Evolutionary conservation across 345 rosid species (phyloP), one percentile per base, ranked within the genome.

Genomic region (Punica granatum): DNA sequence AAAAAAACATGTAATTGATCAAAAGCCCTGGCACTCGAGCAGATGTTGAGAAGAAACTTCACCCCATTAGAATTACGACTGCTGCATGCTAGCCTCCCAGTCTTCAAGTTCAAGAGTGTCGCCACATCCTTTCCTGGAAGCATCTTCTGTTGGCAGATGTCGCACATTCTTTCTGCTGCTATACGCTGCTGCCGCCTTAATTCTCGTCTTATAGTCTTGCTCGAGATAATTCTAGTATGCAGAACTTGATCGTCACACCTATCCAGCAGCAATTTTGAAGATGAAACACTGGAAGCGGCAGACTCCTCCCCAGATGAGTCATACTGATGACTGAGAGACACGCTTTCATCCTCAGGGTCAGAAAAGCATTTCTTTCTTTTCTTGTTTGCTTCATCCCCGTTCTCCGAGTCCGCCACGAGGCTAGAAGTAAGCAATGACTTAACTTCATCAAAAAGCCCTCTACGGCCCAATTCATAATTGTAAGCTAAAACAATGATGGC

Each of bases 61-160:
- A 89, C 96, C 83, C 99, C 98, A 37, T 82, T 78, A 48, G 74
- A 63, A 78, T 95, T 95, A 76, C 97, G 84, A 73, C 97, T 85
- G 67, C 86, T 76, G 79, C 96, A 92, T 58, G 73, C 93, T 71
- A 92, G 87, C 46, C 81, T 92, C 67, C 93, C 96, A 0, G 99
- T 88, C 83, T 85, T 89, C 79, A 66, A 23, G 66, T 95, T 95
- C 66, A 90, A 48, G 42, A 94, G 92, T 32, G 96, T 73, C 21
- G 98, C 90, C 15, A 86, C 92, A 73, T 92, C 90, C 72, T 89
- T 92, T 68, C 81, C 89, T 15, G 89, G 96, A 63, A 94, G 93
- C 79, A 94, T 85, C 84, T 89, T 91, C 28, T 88, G 98, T 74
- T 84, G 90, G 77, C 97, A 94, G 68, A 94, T 84, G 72, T 88